A percentile compares a stretch with the other conserved stretches of the same genome.
Conservation (phyloP, 139 green algal genomes). For the Diplosphaera chodatii region DNA sequence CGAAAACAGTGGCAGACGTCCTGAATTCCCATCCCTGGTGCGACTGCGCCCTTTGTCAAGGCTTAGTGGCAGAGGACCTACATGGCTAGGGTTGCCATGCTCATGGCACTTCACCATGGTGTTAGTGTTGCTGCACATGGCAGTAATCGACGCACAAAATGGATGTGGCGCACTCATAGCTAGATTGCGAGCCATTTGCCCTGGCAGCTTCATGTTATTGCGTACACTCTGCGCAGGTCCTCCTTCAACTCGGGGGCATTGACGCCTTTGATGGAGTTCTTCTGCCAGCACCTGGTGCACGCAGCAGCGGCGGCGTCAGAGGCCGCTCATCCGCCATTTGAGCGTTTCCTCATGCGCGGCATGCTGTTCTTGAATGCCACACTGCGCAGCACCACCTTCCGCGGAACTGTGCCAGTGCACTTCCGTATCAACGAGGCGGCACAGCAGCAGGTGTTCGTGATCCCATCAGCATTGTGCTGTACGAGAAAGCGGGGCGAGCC, state of each 20-base stretch:
- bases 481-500: too few species aligned
- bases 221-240: slow-evolving; percentile 52
- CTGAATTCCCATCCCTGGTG: slow-evolving; percentile 77
- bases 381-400: slow-evolving; percentile 40
- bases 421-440: not conserved
- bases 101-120: too few species aligned
- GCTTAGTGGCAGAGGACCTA: too few species aligned
- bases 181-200: too few species aligned
- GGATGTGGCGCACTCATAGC: too few species aligned
- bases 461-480: too few species aligned
- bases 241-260: slow-evolving; percentile 57
- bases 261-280: slow-evolving; percentile 53
- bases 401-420: slow-evolving; percentile 17
- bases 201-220: too few species aligned
- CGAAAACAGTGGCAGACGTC: slow-evolving; percentile 65
- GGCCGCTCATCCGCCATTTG: slow-evolving; percentile 13
- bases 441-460: not conserved
- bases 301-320: not conserved
- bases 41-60: too few species aligned
- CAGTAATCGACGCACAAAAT: too few species aligned
- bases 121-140: too few species aligned
- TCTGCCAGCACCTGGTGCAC: slow-evolving; percentile 37
- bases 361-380: slow-evolving; percentile 53
- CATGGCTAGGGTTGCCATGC: too few species aligned
- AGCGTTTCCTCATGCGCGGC: slow-evolving; percentile 36